Conservation (phyloP, 805 yeast genomes). For the Lipomyces yamanashiensis region DNA sequence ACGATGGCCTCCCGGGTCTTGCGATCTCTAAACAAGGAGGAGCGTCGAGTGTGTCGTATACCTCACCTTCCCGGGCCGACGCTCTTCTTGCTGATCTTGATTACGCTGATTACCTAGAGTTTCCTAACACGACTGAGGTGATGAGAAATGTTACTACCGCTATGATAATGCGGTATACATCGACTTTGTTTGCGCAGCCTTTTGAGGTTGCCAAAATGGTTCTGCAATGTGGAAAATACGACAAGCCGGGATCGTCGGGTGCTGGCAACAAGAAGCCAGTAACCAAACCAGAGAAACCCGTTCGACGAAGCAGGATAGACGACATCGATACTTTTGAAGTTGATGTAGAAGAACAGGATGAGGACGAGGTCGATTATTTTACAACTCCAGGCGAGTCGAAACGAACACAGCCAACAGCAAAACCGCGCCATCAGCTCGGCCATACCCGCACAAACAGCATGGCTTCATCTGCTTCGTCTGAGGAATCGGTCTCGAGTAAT, state of each 20-base stretch:
- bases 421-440: neutral
- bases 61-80: conserved; percentile 19
- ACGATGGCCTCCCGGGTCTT: conserved; percentile 31
- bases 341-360: conserved; percentile 26
- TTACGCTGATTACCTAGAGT: conserved; percentile 37
- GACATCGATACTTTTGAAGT: conserved; percentile 30
- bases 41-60: neutral
- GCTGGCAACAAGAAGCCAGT: conserved; percentile 16
- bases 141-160: conserved; percentile 28
- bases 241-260: neutral
- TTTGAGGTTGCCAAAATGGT: conserved; percentile 80
- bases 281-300: conserved; percentile 33
- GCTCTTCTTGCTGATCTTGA: conserved; percentile 34
- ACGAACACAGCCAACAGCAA: neutral
- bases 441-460: conserved; percentile 14
- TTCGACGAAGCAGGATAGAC: conserved; percentile 27
- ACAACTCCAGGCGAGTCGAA: conserved; percentile 25
- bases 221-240: conserved; percentile 72
- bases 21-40: conserved; percentile 12
- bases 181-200: conserved; percentile 78
- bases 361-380: conserved; percentile 36
- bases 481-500: neutral
- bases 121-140: conserved; percentile 30
- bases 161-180: conserved; percentile 64
- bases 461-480: conserved; percentile 15